Base-by-base conservation (phyloP, 306 rosid species). In the Prunus mongolica region DNA sequence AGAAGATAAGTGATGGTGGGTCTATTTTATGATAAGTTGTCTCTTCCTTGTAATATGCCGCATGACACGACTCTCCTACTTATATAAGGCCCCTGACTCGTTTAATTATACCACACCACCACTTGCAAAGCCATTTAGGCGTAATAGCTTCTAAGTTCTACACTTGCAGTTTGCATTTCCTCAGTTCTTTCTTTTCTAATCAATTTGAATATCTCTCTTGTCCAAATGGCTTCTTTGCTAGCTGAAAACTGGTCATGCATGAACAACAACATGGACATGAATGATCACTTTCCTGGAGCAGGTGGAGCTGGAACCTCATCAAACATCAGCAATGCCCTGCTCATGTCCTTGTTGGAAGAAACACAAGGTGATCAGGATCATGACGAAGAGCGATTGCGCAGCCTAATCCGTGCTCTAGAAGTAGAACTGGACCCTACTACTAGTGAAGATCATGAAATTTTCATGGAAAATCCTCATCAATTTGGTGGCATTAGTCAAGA, bases 271-370 rank as follows among this genome's bases (percentile, higher is more conserved):
- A 73, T 58, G 77, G 68, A 62, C 8, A 51, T 25, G 6, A 60
- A 44, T 11, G 22, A 28, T 63, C 11, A 63, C 30, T 63, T 63
- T 3, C 38, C 67, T 0, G 67, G 38, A 30, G n/a, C 67, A 30
- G 45, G n/a, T 16, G 68, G 69, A 11, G 15, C 38, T 12, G 11
- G 44, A 38, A 38, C 69, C 10, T 32, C 24, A 32, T 41, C 56
- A 44, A 58, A 58, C 77, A 25, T 25, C 32, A 67, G 45, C 57
- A 45, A 58, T 60, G 77, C 68, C 57, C 57, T 73, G 1, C 32
- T 73, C 46, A 73, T 73, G 67, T 58, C 77, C 67, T 44, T 73
- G 77, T 44, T 64, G 77, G 77, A 73, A 45, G 77, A 73, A 73
- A 73, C 77, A 18, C 77, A 73, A 73, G 77, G 68, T 8, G 68